A percentile compares a stretch with the other conserved stretches of the same genome.
Evolutionary conservation across 2,329 filamentous ascomycete genomes (phyloP).

Genomic region (Monilinia fructicola): DNA sequence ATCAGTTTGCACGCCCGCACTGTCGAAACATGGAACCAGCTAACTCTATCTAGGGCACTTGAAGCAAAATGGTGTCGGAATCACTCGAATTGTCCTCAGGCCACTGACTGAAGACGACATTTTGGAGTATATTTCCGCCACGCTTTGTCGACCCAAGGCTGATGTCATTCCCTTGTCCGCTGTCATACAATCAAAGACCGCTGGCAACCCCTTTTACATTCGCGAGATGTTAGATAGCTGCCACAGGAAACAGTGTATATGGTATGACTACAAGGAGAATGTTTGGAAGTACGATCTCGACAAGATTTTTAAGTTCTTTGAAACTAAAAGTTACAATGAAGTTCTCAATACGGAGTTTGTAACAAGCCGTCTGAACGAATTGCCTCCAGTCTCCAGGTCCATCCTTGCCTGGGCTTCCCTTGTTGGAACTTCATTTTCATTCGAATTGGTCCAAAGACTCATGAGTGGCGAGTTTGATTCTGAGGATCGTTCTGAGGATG

Average conservation of each 20-base stretch:
- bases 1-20: conserved; percentile 38
- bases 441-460: conserved; percentile 73
- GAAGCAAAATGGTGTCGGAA: conserved; percentile 50
- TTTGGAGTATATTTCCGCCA: conserved; percentile 76
- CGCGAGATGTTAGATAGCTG: conserved; percentile 87
- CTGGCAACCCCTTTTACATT: conserved; percentile 84
- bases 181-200: conserved; percentile 73
- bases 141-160: conserved; percentile 70
- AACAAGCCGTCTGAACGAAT: conserved; percentile 70
- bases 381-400: conserved; percentile 70
- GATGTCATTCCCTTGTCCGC: conserved; percentile 76
- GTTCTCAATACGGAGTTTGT: conserved; percentile 83
- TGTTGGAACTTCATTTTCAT: conserved; percentile 80
- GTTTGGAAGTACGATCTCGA: conserved; percentile 86
- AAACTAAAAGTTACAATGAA: conserved; percentile 73
- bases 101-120: conserved; percentile 80
- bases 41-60: conserved; percentile 37
- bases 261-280: conserved; percentile 82
- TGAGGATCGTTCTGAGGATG: conserved; percentile 33
- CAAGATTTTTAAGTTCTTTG: conserved; percentile 80
- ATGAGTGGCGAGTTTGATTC: conserved; percentile 73
- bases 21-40: conserved; percentile 24
- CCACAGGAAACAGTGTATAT: conserved; percentile 82
- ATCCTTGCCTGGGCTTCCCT: conserved; percentile 86
- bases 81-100: conserved; percentile 69